Evolutionary conservation across 441 rosid species (phyloP).

Genomic region (Bocquillonia castaneifolia): DNA sequence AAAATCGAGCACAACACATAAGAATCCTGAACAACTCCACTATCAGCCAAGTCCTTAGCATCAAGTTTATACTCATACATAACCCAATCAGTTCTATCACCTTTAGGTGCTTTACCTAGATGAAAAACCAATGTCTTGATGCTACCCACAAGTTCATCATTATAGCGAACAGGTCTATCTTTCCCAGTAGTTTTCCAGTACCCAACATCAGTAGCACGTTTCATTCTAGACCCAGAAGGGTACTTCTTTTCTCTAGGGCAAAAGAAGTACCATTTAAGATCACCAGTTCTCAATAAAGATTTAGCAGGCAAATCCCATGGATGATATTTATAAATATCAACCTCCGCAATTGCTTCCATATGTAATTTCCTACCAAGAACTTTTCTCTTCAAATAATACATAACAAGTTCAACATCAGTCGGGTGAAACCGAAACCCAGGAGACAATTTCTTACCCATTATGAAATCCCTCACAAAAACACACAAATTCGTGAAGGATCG

Average conservation of each 20-base stretch:
- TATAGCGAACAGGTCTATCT: constrained; percentile 46
- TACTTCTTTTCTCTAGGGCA: constrained; percentile 68
- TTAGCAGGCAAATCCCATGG: constrained; percentile 50
- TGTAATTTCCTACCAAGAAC: constrained; percentile 44
- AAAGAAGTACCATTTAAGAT: constrained; percentile 76
- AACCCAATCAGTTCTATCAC: constrained; percentile 74
- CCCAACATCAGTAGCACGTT: constrained; percentile 55
- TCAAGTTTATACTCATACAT: constrained; percentile 75
- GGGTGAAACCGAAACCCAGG: constrained; percentile 91
- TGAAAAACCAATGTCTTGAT: constrained; percentile 66
- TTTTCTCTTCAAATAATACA: constrained; percentile 58
- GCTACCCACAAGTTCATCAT: constrained; percentile 48
- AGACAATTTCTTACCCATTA: constrained; percentile 34
- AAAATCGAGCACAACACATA: constrained; percentile 57
- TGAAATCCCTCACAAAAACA: background rate
- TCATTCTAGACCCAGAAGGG: constrained; percentile 40
- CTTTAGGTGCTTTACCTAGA: constrained; percentile 46
- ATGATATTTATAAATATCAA: constrained; percentile 53
- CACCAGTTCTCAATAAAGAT: constrained; percentile 40
- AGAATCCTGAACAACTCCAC: constrained; percentile 51
- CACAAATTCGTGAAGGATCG: no score
- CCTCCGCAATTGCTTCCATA: constrained; percentile 47
- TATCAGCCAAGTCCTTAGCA: constrained; percentile 37
- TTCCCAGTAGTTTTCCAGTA: constrained; percentile 83
- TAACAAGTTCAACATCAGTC: constrained; percentile 60